Percentiles rank a stretch among this genome's conserved stretches.
Conservation (phyloP, 148 eudicot species). For the Cornus controversa region DNA sequence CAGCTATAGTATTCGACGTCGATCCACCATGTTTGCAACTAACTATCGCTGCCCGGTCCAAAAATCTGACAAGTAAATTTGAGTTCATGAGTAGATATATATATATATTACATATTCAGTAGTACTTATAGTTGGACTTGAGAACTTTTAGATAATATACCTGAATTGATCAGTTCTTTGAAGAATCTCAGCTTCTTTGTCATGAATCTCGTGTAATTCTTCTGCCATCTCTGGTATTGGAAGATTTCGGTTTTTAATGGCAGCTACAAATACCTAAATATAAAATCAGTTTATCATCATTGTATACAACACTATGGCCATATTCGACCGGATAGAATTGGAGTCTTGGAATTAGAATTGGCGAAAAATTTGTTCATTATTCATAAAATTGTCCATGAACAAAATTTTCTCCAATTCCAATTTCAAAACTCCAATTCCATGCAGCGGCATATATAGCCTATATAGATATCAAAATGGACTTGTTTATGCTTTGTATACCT, state of each 20-base stretch:
- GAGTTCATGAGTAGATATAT: background rate
- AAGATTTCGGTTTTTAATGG: slow-evolving; percentile 42
- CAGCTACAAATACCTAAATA: slow-evolving; percentile 43
- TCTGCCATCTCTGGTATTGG: slow-evolving; percentile 28
- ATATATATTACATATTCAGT: too few species aligned
- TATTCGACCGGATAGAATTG: too few species aligned
- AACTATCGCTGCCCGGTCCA: slow-evolving; percentile 48
- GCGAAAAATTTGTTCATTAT: too few species aligned
- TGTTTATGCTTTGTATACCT: slow-evolving; percentile 19
- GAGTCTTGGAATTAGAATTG: too few species aligned
- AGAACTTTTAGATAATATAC: slow-evolving; percentile 12
- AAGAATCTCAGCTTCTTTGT: slow-evolving; percentile 35
- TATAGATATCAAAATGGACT: background rate
- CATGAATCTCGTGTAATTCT: slow-evolving; percentile 37
- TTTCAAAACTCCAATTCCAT: too few species aligned
- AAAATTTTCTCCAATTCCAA: too few species aligned
- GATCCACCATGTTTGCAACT: slow-evolving; percentile 2
- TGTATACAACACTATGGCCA: too few species aligned
- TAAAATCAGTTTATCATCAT: background rate
- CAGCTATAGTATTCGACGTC: background rate
- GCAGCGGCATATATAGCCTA: too few species aligned
- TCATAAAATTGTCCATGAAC: too few species aligned
- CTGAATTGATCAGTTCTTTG: slow-evolving; percentile 46
- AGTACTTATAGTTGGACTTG: background rate
- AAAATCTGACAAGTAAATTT: slow-evolving; percentile 22